Base-by-base conservation (phyloP, 2,329 filamentous ascomycete genomes). In the Fusarium nisikadoi region DNA sequence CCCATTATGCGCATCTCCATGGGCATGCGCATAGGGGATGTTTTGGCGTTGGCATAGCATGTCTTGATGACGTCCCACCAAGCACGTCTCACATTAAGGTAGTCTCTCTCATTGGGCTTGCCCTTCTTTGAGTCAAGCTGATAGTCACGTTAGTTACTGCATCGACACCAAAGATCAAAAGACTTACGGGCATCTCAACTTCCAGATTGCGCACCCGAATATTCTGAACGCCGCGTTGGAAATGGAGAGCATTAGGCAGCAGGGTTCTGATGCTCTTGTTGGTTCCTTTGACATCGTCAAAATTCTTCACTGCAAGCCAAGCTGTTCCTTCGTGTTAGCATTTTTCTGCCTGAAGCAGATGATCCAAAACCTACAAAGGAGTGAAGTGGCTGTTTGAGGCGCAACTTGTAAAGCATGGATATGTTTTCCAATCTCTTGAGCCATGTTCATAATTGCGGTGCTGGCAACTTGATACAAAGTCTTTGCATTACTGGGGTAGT, bases 271-370 rank as follows among this genome's bases (percentile, higher is more conserved):
- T 47, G 5, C 3, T 4, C 1, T 31, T 47, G 27, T 47, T 47
- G 20, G 45, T 47, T 47, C 45, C 45, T 12, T n/a, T 31, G 5
- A 47, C 45, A 17, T 47, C 45, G 14, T 31, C 45, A 6, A 47
- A 47, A 3, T 31, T 47, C 20, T 47, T 47, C 1, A 47, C 45
- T 8, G 45, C 45, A 5, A 47, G 45, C 45, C 45, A 47, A 17
- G 45, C 45, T 47, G 5, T 47, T 12, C 1, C 9, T 1, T 6
- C 20, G 3, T 17, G 45, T 47, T 47, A 47, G 6, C 6, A 3
- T 17, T 29, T 3, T 4, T 16, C 4, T 17, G 6, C 0, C 5
- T 1, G 0, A 8, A 6, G 1, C 2, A 2, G 2, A 47, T 31
- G 7, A 8, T 12, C 7, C 0, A 12, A 31, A 31, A 31, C 45